A percentile compares a stretch with the other conserved stretches of the same genome.
These are phyloP conservation scores for Wickerhamiella vanderwaltii DNA, from an alignment of 805 yeast species.

Conservation along the genomic window DNA sequence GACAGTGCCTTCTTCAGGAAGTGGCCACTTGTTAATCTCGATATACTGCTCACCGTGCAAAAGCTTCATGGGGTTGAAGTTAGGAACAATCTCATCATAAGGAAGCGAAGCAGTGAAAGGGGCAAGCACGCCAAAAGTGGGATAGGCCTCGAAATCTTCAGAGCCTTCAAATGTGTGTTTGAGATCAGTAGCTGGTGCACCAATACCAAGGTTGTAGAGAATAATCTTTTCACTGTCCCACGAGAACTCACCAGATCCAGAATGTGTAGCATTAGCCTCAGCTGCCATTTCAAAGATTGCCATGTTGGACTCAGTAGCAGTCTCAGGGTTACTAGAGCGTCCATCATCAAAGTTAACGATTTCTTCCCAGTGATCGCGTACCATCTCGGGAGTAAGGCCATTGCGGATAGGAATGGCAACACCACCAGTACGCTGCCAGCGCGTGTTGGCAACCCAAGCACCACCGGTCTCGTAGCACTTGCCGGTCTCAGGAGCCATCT, in stretches of 20 bases:
- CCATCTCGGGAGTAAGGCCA: constrained; percentile 50
- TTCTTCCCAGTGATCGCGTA: constrained; percentile 53
- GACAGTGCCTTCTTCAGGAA: constrained; percentile 58
- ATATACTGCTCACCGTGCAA: constrained; percentile 94
- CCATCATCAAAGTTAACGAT: constrained; percentile 52
- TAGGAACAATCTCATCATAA: constrained; percentile 50
- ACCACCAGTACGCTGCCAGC: constrained; percentile 92
- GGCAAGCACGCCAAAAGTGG: constrained; percentile 84
- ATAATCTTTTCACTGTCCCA: constrained; percentile 62
- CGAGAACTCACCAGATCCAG: constrained; percentile 38
- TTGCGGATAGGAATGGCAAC: constrained; percentile 37
- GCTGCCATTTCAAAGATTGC: constrained; percentile 45
- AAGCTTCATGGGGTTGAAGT: constrained; percentile 79
- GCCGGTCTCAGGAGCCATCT: constrained; percentile 61
- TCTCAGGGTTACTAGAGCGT: constrained; percentile 42
- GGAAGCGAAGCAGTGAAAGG: constrained; percentile 55
- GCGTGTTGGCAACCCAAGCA: constrained; percentile 89
- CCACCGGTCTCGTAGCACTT: constrained; percentile 87
- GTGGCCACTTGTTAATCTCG: constrained; percentile 60
- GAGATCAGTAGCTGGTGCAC: constrained; percentile 68
- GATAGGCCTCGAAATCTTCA: constrained; percentile 69
- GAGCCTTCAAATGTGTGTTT: constrained; percentile 68
- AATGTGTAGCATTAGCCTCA: constrained; percentile 34
- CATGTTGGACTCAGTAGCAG: constrained; percentile 68
- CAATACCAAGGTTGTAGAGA: constrained; percentile 79